Base-by-base conservation (phyloP, 2,329 filamentous ascomycete species). In the Colletotrichum costaricense region DNA sequence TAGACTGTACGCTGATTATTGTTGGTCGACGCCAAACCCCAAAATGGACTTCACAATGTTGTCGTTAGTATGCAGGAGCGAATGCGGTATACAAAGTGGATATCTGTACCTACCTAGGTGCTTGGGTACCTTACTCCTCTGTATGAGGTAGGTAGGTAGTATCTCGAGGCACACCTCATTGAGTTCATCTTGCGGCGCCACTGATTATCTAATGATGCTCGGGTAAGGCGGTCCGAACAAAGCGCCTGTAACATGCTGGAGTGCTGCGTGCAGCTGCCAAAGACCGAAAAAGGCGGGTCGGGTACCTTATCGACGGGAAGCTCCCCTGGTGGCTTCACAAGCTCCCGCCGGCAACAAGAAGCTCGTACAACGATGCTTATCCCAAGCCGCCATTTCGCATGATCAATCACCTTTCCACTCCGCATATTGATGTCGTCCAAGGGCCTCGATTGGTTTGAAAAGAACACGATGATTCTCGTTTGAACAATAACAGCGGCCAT, bases 401-500 rank as follows among this genome's bases (percentile, higher is more conserved):
- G 63, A 60, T 28, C 63, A 46, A 24, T 30, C 55, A 16, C 26
- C 14, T 26, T 26, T 22, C n/a, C 19, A 56, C 30, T 26, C 22
- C 49, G 28, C 22, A 67, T 71, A 11, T 33, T 56, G 22, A 14
- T 19, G 11, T 65, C 57, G 7, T 60, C 30, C 26, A 57, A 57
- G 55, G 56, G 19, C 33, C 33, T 62, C 33, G 16, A 46, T 58
- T n/a, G n/a, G 8, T 30, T 49, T 49, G 3, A 22, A 58, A 26
- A 54, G 60, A 65, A 73, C 26, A 70, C 65, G 46, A 65, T 33
- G 26, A 26, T 38, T 52, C 55, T 49, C 57, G 28, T 60, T 63
- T 69, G 54, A 63, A 63, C 35, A 49, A 26, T 57, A 62, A 30
- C 22, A 72, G 63, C 63, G 69, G 72, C 68, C 72, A 74, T 74